Percentiles rank a stretch among this genome's conserved stretches.
These are phyloP conservation scores for Planoprotostelium fungivorum DNA, from an alignment of 78 protist genomes.

Conservation along the genomic window DNA sequence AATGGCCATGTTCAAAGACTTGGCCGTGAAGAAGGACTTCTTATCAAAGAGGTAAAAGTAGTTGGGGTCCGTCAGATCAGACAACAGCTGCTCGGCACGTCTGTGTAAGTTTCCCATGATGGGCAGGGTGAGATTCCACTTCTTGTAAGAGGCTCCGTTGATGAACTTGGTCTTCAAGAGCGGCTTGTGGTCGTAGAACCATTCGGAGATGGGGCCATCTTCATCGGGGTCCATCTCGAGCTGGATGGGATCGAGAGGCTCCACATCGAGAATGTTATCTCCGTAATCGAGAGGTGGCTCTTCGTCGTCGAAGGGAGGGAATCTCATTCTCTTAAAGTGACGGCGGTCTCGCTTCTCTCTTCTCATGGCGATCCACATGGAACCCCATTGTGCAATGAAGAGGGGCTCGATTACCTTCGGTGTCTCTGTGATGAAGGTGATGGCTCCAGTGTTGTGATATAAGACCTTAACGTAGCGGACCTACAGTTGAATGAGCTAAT, in stretches of 20 bases:
- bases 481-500: background rate
- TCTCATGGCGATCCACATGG: slow-evolving; percentile 99
- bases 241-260: slow-evolving; percentile 92
- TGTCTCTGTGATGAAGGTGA: slow-evolving; percentile 98
- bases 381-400: slow-evolving; percentile 98
- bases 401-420: slow-evolving; percentile 98
- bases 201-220: slow-evolving; percentile 89
- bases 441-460: slow-evolving; percentile 98
- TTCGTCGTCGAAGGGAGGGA: slow-evolving; percentile 96
- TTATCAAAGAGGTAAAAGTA: slow-evolving; percentile 95
- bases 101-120: slow-evolving; percentile 89
- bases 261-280: slow-evolving; percentile 94
- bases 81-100: slow-evolving; percentile 87
- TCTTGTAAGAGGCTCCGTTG: slow-evolving; percentile 86
- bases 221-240: slow-evolving; percentile 96
- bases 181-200: slow-evolving; percentile 98
- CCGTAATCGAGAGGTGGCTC: slow-evolving; percentile 99
- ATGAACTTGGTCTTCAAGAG: slow-evolving; percentile 65
- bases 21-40: slow-evolving; percentile 95
- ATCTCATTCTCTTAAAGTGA: slow-evolving; percentile 97
- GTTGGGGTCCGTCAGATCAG: slow-evolving; percentile 91
- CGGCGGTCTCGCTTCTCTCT: slow-evolving; percentile 97
- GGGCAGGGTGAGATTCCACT: slow-evolving; percentile 90
- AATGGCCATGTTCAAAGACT: slow-evolving; percentile 97
- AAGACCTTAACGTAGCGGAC: slow-evolving; percentile 78